Evolutionary conservation across 2,329 filamentous ascomycete genomes (phyloP), one percentile per base, ranked within the genome.

Genomic region (Ophiosphaerella narmari): DNA sequence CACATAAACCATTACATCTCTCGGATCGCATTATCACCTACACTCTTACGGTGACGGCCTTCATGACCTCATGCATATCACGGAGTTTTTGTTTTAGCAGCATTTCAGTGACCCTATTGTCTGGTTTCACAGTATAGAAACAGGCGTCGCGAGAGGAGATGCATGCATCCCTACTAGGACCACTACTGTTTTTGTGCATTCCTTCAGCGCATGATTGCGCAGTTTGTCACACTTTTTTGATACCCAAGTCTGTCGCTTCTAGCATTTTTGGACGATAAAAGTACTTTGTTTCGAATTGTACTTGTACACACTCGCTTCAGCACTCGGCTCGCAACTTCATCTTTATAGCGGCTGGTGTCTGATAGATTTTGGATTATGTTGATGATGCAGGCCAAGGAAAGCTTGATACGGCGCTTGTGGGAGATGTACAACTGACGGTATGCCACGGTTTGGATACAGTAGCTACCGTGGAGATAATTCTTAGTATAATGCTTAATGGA

Each of bases 401-500:
- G 42, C 33, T 38, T 23, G 35, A 9, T 31, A 34, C 18, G 14
- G 42, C 14, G 34, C 40, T n/a, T n/a, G 23, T 31, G 23, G 34
- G 9, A 32, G 24, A 32, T 46, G 11, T 18, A 35, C 9, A 29
- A 45, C 43, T 46, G 7, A 23, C 29, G 38, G 38, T 41, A 26
- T 31, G 24, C 35, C 23, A 18, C 29, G 11, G 12, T 49, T n/a
- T 31, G 34, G 40, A 35, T 29, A n/a, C 32, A 32, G 14, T 32
- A 31, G 44, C 49, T 31, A 39, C 39, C 41, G 12, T 40, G 32
- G 38, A 26, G 26, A 57, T 63, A 60, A 63, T 60, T 54, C 60
- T 60, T 63, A 62, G 61, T 67, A 65, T 70, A 70, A 70, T 70
- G 65, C 67, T 67, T 70, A 70, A 70, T 70, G 62, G 58, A 60